Evolutionary conservation across 164 flowering plant genomes (phyloP), one percentile per base, ranked within the genome.

Genomic region (Umbellularia californica): DNA sequence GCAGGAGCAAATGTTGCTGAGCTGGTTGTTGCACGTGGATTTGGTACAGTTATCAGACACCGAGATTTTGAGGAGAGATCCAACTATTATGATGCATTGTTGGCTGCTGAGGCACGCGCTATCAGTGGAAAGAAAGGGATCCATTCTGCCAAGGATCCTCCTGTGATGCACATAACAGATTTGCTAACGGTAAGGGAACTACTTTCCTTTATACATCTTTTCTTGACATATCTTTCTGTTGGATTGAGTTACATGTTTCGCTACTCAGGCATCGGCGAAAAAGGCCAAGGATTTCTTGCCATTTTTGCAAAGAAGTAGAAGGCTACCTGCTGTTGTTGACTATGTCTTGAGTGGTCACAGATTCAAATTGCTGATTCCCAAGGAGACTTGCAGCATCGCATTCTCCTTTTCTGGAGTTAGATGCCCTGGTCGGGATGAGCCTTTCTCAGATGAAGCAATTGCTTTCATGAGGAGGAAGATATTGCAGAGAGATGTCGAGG

Each of bases 401-500:
- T 88, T 96, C 79, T 84, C 99, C 9, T 82, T 96, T 70, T 96
- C 99, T 71, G 99, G 99, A 47, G 99, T 94, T 27, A 85, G 99
- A 70, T 96, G 99, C 72, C 99, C 97, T 72, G 98, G 94, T 69
- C 97, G 97, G 58, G 91, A 76, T 70, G 97, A 96, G 81, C 94
- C 93, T 50, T 96, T 81, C 77, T 91, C 98, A 50, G 92, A 94
- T 24, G 99, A 96, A 81, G 99, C 99, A 41, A 89, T 96, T 81
- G 89, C 97, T 72, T 81, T 96, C 28, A 92, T 96, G 97, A 90
- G 99, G 81, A 85, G 97, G 72, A 96, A 89, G 83, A 94, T 94
- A 75, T 85, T 96, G 85, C 99, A 96, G 81, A 88, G 99, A 82
- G 97, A 96, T 80, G 99, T 96, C 65, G 99, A 96, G 97, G 99